Conservation (phyloP, 805 yeast species). For the Kodamaea sagamina region DNA sequence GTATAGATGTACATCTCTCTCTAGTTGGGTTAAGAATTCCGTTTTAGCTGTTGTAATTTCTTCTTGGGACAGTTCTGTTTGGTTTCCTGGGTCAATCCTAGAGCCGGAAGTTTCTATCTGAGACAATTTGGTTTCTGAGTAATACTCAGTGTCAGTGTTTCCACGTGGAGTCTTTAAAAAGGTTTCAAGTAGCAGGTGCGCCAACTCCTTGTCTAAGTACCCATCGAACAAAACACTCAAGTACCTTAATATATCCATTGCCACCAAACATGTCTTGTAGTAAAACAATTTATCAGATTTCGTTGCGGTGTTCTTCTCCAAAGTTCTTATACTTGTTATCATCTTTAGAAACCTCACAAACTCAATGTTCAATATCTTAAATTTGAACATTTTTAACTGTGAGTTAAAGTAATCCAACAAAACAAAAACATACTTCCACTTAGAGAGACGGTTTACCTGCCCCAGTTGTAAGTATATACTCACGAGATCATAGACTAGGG, state of each 20-base stretch:
- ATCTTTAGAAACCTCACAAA: conserved; percentile 28
- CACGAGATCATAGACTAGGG: conserved; percentile 29
- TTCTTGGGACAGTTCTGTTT: conserved; percentile 9
- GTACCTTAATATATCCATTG: conserved; percentile 20
- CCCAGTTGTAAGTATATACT: conserved; percentile 32
- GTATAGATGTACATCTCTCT: neutral
- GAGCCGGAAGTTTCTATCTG: conserved; percentile 4
- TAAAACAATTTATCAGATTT: conserved; percentile 6
- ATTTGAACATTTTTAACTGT: conserved; percentile 20
- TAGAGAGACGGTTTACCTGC: conserved; percentile 20
- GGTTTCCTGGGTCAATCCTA: neutral
- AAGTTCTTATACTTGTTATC: conserved; percentile 21
- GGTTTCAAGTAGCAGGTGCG: neutral
- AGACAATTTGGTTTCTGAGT: neutral
- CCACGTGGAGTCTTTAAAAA: neutral
- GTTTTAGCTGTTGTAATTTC: conserved; percentile 6
- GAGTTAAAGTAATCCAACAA: conserved; percentile 24
- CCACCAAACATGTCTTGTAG: conserved; percentile 10
- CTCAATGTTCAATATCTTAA: conserved; percentile 21
- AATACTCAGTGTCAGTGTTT: conserved; percentile 1
- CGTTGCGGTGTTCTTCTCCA: conserved; percentile 1
- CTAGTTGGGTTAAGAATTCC: neutral
- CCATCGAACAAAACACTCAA: conserved; percentile 34
- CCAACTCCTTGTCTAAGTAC: conserved; percentile 27
- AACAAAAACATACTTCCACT: conserved; percentile 32